phyloP scores from a whole-genome alignment of 192 early-diverging fungal species.

The Linnemannia hyalina region DNA sequence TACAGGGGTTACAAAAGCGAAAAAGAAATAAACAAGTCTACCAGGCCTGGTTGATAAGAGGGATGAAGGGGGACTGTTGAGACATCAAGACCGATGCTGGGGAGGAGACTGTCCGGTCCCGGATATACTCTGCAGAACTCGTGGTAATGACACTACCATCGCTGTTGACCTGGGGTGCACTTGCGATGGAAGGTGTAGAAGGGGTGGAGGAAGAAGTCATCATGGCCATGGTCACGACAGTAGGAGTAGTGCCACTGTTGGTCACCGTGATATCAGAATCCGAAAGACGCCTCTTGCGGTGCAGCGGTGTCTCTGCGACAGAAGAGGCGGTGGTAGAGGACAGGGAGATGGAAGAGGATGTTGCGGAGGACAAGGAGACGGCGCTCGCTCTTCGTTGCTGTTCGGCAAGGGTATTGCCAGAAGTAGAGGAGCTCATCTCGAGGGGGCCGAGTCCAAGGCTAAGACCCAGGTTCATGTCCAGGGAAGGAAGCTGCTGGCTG shows the following conservation, averaged over 20 bases:
- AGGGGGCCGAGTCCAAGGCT: neutral
- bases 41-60: too few species aligned
- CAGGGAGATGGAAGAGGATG: neutral
- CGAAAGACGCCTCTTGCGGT: neutral
- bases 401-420: neutral
- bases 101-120: too few species aligned
- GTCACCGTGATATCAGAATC: neutral
- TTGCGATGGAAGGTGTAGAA: too few species aligned
- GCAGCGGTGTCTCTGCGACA: neutral
- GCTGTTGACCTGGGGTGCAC: too few species aligned
- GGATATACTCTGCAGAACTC: too few species aligned
- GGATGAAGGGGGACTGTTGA: too few species aligned
- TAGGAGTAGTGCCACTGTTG: neutral
- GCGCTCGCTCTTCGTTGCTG: neutral
- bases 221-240: neutral
- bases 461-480: slow-evolving; percentile 5
- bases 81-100: too few species aligned
- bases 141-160: too few species aligned
- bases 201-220: too few species aligned
- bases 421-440: neutral
- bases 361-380: neutral
- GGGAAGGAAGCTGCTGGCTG: neutral
- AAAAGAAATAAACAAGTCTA: too few species aligned
- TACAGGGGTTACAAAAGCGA: too few species aligned
- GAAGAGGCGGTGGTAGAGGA: neutral